Base-by-base conservation (phyloP, 352 stramenopile genomes). In the Phytophthora niederhauseri region DNA sequence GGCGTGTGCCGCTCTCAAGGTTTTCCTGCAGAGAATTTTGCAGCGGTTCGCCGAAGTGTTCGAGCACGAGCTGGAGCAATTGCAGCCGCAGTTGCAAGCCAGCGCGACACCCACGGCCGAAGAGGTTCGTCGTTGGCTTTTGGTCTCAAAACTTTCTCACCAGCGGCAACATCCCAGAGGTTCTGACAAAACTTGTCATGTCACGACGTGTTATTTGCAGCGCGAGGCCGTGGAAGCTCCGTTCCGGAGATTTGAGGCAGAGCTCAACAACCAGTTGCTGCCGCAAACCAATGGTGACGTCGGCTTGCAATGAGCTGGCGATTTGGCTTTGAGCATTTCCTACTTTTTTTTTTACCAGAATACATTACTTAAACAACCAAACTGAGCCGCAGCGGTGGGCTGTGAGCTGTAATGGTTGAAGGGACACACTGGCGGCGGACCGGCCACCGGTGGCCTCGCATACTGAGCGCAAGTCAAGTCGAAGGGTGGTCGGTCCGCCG, bases 21-120 rank as follows among this genome's bases (percentile, higher is more conserved):
- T 63, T n/a, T 89, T 93, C 65, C 68, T 95, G 22, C 70, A 90
- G 51, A 68, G 70, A 14, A 70, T 93, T 56, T 66, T 88, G 20
- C 55, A 82, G 26, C 72, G 69, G 15, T 94, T 93, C 61, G 45
- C 70, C 2, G 48, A 85, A 24, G n/a, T 80, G 11, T 84, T 84
- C 41, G 59, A 68, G 28, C 63, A 78, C 6, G 72, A 92, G 15
- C 57, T 93, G 36, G 66, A 72, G 19, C 70, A 71, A 30, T 70
- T 93, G 24, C 76, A 81, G 51, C 57, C 82, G 38, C 69, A 78
- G 50, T 67, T 85, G 57, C 70, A 77, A 67, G 77, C 75, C 17
- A 90, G 70, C 46, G 76, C 76, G 11, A 81, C 70, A 31, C 70
- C 68, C 17, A 78, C 70, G 14, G 57, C 67, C 4, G 57, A 76